Conservation (phyloP, 1,284 basidiomycete genomes). For the Phylloporus sp. region DNA sequence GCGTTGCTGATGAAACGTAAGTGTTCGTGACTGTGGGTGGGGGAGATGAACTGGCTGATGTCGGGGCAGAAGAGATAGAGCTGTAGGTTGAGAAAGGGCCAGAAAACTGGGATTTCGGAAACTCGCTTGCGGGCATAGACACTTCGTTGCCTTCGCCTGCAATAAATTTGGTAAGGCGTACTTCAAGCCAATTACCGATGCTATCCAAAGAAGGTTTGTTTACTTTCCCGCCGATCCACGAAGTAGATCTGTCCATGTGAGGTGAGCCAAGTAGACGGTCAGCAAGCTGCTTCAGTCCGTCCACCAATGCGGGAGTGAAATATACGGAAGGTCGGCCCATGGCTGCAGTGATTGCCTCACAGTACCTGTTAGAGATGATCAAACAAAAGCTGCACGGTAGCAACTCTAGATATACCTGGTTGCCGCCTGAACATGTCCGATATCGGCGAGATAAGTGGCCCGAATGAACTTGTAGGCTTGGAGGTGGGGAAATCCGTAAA, state of each 20-base stretch:
- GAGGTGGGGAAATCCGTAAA: conserved; percentile 82
- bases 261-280: conserved; percentile 84
- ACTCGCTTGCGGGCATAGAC: conserved; percentile 43
- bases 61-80: conserved; percentile 84
- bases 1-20: conserved; percentile 44
- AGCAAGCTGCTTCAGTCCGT: conserved; percentile 81
- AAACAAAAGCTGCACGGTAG: conserved; percentile 9
- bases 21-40: conserved; percentile 60
- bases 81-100: conserved; percentile 97
- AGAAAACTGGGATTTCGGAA: conserved; percentile 48
- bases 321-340: conserved; percentile 71
- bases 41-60: conserved; percentile 74
- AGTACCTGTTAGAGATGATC: conserved; percentile 68
- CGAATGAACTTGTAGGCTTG: conserved; percentile 89
- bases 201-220: conserved; percentile 90
- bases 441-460: conserved; percentile 79
- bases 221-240: conserved; percentile 84
- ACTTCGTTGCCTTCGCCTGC: conserved; percentile 80
- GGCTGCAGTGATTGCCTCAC: conserved; percentile 84
- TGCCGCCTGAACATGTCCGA: conserved; percentile 76
- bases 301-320: conserved; percentile 67
- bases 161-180: conserved; percentile 95
- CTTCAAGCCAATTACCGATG: conserved; percentile 92
- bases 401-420: conserved; percentile 55
- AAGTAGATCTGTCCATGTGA: conserved; percentile 70